Base-by-base conservation (phyloP, 495 filamentous ascomycete species). In the Neurospora sp. region DNA sequence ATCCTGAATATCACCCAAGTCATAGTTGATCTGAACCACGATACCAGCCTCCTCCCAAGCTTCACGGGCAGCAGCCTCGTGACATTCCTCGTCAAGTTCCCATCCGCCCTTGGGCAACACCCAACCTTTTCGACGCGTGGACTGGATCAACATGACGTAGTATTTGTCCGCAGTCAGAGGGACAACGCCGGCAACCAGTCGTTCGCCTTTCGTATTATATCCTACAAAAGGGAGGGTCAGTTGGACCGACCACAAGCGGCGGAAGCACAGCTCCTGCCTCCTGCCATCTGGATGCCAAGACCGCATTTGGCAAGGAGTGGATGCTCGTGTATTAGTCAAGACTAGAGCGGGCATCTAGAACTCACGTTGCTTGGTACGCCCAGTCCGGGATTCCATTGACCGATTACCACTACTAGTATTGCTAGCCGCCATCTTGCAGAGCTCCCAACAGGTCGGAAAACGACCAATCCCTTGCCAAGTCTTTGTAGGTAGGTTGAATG, bases 21-120 rank as follows among this genome's bases (percentile, higher is more conserved):
- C 93, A 76, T 89, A 89, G 72, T 88, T 88, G 77, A 98, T 89
- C 39, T 86, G 90, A 80, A 94, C 93, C 72, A 90, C 82, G 77
- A 99, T 94, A 75, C 96, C 96, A 69, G 93, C 96, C 83, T 99
- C 96, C 83, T 99, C 96, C 96, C 96, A 99, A 61, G 96, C 96
- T 83, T 99, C 96, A 73, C 96, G 85, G 71, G 83, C 83, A 41
- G 86, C 87, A 47, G 86, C 86, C 73, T 86, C 84, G 69, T 80
- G 81, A 72, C 86, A 88, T 73, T 85, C 86, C 83, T 99, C 96
- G 83, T 99, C 96, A 20, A 89, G 91, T 82, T 99, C 96, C 93
- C 96, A 99, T 71, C 96, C 96, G 76, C 96, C 96, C 81, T 99
- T 99, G 71, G 96, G 96, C 71, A 99, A 86, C 45, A 99, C 95